Base-by-base conservation (phyloP, 345 rosid genomes). In the Odontarrhena argentea region DNA sequence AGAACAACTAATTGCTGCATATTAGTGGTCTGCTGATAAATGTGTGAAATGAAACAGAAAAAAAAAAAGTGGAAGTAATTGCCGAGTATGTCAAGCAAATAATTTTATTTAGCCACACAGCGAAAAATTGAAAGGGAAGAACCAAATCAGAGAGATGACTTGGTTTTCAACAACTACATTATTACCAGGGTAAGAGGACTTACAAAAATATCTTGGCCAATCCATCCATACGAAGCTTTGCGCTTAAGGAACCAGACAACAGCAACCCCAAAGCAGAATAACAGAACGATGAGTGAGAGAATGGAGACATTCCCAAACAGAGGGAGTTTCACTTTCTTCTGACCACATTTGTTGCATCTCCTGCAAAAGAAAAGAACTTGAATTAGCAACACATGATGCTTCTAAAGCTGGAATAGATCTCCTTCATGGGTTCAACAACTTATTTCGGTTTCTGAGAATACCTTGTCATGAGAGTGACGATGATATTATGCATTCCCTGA, bases 191-290 rank as follows among this genome's bases (percentile, higher is more conserved):
- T 28, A 42, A 36, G 32, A 28, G 2, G 53, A 86, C 96, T 85
- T 83, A 95, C 99, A 82, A 95, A 94, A 81, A 91, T 60, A 75
- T 91, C 86, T 85, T 95, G 99, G 59, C 99, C 99, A 58, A 74
- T 66, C 97, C 98, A 95, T 37, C 96, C 86, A 81, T 78, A 87
- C 11, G 94, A 84, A 60, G 83, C 60, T 50, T 54, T 86, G 71
- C 97, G 84, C 18, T 66, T 62, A 24, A 73, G 55, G 55, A 88
- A 90, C 99, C 99, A 95, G 75, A 81, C 26, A 40, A 86, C 51
- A 60, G 96, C 96, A 63, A 95, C 84, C 60, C 57, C 77, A 54
- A 78, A 3, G 47, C 99, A 91, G 54, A 78, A 69, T 12, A 83
- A 59, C 9, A 82, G 75, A 63, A 91, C 87, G 55, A 77, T 35